Percentiles rank a stretch among this genome's conserved stretches.
These are phyloP conservation scores for Phytophthora pluvialis DNA, from an alignment of 352 stramenopile genomes.

Conservation along the genomic window DNA sequence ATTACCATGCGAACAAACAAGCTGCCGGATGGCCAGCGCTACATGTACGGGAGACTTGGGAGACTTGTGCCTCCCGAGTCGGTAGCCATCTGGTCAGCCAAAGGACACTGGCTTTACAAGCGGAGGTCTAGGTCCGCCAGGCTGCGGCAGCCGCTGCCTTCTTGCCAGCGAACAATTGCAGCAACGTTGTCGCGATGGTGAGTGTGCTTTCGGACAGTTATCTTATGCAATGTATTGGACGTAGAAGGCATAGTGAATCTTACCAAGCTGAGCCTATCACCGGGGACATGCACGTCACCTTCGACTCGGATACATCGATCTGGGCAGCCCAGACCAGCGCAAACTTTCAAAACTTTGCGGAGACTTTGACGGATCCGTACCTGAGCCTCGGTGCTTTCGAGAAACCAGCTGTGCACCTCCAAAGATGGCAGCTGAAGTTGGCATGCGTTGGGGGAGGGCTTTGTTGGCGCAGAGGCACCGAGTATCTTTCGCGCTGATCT, in stretches of 20 bases:
- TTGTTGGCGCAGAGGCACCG: slow-evolving; percentile 1
- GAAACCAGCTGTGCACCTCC: slow-evolving; percentile 9
- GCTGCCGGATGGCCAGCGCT: slow-evolving; percentile 10
- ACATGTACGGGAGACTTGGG: slow-evolving; percentile 12
- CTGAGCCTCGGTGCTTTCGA: slow-evolving; percentile 1
- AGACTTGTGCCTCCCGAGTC: slow-evolving; percentile 5
- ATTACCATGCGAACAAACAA: slow-evolving; percentile 28
- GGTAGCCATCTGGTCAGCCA: slow-evolving; percentile 30
- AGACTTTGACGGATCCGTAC: slow-evolving; percentile 13
- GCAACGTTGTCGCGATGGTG: slow-evolving; percentile 5
- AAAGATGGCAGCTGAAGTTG: slow-evolving; percentile 12
- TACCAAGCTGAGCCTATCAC: slow-evolving; percentile 6
- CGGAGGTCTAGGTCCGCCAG: not conserved
- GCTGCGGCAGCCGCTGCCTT: no score
- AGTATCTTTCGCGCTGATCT: slow-evolving; percentile 17
- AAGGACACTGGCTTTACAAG: slow-evolving; percentile 31
- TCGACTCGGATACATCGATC: slow-evolving; percentile 12
- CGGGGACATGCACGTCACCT: not conserved
- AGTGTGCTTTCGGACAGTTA: slow-evolving; percentile 12
- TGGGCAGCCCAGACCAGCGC: slow-evolving; percentile 10
- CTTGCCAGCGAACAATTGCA: not conserved
- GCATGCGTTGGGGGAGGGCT: not conserved
- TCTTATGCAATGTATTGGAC: slow-evolving; percentile 12
- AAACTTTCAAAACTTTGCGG: slow-evolving; percentile 9
- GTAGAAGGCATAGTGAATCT: slow-evolving; percentile 1